Evolutionary conservation across 2,329 filamentous ascomycete species (phyloP).

Genomic region (Triangularia setosa): DNA sequence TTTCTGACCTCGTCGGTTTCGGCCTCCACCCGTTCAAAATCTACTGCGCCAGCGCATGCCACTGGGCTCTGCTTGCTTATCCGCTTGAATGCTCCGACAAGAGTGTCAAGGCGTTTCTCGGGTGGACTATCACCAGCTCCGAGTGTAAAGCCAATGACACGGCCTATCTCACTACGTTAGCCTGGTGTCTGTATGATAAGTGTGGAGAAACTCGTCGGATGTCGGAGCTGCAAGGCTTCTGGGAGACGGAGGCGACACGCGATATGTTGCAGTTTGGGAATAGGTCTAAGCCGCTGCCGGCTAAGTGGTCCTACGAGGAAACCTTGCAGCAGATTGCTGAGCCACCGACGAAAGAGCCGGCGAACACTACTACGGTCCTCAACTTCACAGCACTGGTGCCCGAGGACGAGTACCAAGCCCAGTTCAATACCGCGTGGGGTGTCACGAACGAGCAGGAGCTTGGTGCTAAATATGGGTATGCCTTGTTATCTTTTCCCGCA

Average conservation of each 20-base stretch:
- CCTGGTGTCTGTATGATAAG: slow-evolving; percentile 29
- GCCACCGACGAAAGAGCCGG: slow-evolving; percentile 4
- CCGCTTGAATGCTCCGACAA: background rate
- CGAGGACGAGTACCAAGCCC: background rate
- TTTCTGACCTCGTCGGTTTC: slow-evolving; percentile 1
- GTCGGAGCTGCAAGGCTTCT: slow-evolving; percentile 27
- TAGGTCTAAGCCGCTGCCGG: slow-evolving; percentile 1
- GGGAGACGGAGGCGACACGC: slow-evolving; percentile 24
- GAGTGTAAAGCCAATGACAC: slow-evolving; percentile 6
- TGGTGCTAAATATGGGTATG: slow-evolving; percentile 5
- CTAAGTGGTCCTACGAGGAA: slow-evolving; percentile 27
- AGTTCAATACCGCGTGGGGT: slow-evolving; percentile 1
- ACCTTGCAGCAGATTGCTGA: slow-evolving; percentile 18
- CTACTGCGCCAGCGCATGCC: background rate
- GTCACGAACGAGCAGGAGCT: slow-evolving; percentile 3
- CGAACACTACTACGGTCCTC: background rate
- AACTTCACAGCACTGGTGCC: slow-evolving; percentile 8
- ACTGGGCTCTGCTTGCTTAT: background rate
- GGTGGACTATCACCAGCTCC: background rate
- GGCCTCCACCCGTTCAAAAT: background rate
- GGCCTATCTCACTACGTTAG: slow-evolving; percentile 27
- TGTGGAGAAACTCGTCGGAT: slow-evolving; percentile 22
- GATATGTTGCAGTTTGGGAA: background rate
- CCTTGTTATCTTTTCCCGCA: background rate
- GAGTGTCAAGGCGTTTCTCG: background rate